Evolutionary conservation across 768 basidiomycete species (phyloP).

Genomic region (Trametes maxima): DNA sequence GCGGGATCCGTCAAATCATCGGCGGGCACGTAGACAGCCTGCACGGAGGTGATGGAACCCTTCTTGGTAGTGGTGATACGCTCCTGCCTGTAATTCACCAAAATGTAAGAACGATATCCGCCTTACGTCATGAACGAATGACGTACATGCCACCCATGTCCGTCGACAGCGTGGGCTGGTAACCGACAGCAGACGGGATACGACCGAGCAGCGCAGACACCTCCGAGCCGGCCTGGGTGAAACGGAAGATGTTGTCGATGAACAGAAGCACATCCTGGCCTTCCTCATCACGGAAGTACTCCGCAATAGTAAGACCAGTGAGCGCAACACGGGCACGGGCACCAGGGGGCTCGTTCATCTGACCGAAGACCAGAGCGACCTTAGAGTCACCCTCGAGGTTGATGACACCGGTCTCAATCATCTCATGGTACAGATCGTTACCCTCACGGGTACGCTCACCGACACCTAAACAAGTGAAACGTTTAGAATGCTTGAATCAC

Average conservation of each 20-base stretch:
- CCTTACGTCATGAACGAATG: neutral
- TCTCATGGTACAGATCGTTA: slow-evolving; percentile 98
- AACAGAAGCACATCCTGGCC: slow-evolving; percentile 99
- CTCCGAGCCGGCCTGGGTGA: slow-evolving; percentile 99
- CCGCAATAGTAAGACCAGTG: slow-evolving; percentile 98
- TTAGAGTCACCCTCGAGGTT: slow-evolving; percentile 99
- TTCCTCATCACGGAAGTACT: slow-evolving; percentile 99
- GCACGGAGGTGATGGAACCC: slow-evolving; percentile 99
- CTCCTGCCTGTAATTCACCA: slow-evolving; percentile 73
- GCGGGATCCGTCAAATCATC: slow-evolving; percentile 99
- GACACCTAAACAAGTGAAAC: slow-evolving; percentile 60
- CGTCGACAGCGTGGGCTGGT: slow-evolving; percentile 99
- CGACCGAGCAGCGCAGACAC: slow-evolving; percentile 99
- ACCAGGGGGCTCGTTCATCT: slow-evolving; percentile 99
- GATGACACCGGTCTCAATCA: slow-evolving; percentile 99
- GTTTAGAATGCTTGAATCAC: neutral
- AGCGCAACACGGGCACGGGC: slow-evolving; percentile 99
- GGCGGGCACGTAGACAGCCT: slow-evolving; percentile 99
- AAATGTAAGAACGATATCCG: slow-evolving; percentile 11
- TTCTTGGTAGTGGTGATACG: slow-evolving; percentile 99
- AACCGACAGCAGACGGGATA: slow-evolving; percentile 99
- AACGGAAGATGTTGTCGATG: slow-evolving; percentile 99
- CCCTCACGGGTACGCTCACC: slow-evolving; percentile 99
- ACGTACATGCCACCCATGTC: slow-evolving; percentile 99
- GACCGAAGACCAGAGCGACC: slow-evolving; percentile 99